A percentile compares a stretch with the other conserved stretches of the same genome.
Evolutionary conservation across 352 stramenopile species (phyloP).

Genomic region (Phytophthora cryptogea): DNA sequence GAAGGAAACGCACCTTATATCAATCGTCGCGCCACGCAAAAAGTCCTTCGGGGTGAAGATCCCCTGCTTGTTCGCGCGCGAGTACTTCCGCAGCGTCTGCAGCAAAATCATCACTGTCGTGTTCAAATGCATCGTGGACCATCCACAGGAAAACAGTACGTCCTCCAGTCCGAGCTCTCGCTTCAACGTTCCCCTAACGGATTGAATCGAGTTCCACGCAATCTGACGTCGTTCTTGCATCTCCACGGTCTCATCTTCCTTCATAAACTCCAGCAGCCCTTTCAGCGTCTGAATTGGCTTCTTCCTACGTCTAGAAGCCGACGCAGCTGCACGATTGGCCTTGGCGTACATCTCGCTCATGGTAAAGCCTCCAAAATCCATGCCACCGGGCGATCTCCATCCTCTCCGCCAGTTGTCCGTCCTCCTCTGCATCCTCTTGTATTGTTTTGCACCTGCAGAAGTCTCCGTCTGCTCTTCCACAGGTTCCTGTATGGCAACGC

Average conservation of each 20-base stretch:
- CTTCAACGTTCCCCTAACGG: conserved; percentile 46
- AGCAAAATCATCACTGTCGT: conserved; percentile 62
- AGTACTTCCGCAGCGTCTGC: conserved; percentile 60
- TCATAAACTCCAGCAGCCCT: conserved; percentile 48
- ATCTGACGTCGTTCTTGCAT: conserved; percentile 44
- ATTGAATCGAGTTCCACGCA: conserved; percentile 64
- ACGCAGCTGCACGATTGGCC: conserved; percentile 21
- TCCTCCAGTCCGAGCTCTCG: conserved; percentile 59
- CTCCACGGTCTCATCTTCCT: conserved; percentile 37
- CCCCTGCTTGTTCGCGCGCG: conserved; percentile 37
- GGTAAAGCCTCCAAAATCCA: conserved; percentile 62
- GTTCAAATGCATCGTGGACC: conserved; percentile 65
- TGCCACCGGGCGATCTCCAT: conserved; percentile 27
- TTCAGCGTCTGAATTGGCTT: conserved; percentile 45
- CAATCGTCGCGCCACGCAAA: conserved; percentile 37
- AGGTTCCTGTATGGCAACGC: conserved; percentile 31
- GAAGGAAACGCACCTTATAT: conserved; percentile 40
- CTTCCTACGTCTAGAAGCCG: conserved; percentile 27
- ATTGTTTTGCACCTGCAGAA: conserved; percentile 3
- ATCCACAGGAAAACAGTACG: conserved; percentile 56
- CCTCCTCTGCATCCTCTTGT: conserved; percentile 11
- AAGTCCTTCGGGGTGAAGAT: conserved; percentile 45
- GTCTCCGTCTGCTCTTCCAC: conserved; percentile 8
- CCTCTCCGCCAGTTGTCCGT: conserved; percentile 21
- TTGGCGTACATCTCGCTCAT: conserved; percentile 50